Base-by-base conservation (phyloP, 2,329 filamentous ascomycete genomes). In the Trichoderma arundinaceum region DNA sequence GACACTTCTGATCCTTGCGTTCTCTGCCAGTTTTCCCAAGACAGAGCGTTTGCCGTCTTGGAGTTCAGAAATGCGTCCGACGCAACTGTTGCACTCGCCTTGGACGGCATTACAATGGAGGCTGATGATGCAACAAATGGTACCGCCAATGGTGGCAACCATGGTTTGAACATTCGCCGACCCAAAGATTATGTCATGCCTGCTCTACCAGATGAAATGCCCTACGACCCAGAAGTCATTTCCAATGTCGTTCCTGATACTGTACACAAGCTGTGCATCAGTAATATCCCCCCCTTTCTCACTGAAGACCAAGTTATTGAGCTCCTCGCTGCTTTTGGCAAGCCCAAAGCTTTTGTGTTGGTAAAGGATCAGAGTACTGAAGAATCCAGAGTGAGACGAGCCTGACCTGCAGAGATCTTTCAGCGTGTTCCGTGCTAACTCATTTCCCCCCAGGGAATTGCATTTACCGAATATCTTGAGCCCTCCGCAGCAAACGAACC, bases 141-240 rank as follows among this genome's bases (percentile, higher is more conserved):
- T 62, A 80, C 80, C 1, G 80, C 80, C 22, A 77, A 83, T 35
- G 86, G 88, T 60, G 81, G 81, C 3, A 82, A 80, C 22, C 76
- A 80, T 53, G 90, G 90, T 7, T 83, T 98, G 44, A 84, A 88
- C 41, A 92, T 98, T 71, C 88, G 89, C 69, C 88, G 95, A 52
- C 96, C 96, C 48, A 97, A 96, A 80, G 95, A 99, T 77, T 99
- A 98, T 78, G 97, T 98, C 72, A 93, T 96, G 61, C 94, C 94
- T 9, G 89, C 91, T 13, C 83, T 91, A 39, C 86, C 86, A 1
- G 91, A 94, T 54, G 90, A 93, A 32, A 84, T 87, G 51, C 85
- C 89, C 46, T 90, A 90, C 72, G 88, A 94, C 73, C 88, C 90
- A 43, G 92, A 92, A 5, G 86, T 91, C 1, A 84, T 97, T 43